Percentiles rank a stretch among this genome's conserved stretches.
phyloP scores from a whole-genome alignment of 2,329 filamentous ascomycete species.

The Anthostomella pinea region DNA sequence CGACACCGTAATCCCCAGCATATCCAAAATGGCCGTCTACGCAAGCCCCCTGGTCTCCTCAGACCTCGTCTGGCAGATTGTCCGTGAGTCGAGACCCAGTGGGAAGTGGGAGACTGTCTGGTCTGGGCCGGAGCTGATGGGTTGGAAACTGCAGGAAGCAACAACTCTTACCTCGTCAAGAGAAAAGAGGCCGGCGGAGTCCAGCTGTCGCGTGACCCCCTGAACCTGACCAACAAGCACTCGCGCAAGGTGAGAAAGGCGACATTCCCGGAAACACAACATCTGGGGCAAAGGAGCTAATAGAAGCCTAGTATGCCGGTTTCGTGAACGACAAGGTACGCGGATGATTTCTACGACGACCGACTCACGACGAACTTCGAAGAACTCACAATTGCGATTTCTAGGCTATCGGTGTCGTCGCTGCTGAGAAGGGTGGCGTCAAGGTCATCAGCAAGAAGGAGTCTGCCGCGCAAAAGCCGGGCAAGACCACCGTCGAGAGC shows the following conservation, averaged over 20 bases:
- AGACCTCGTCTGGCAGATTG: conserved; percentile 92
- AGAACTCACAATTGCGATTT: conserved; percentile 29
- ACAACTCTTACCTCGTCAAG: conserved; percentile 93
- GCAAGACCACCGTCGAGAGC: conserved; percentile 60
- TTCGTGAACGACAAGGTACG: conserved; percentile 91
- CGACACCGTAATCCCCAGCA: conserved; percentile 26
- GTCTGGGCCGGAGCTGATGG: conserved; percentile 23
- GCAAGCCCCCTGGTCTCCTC: conserved; percentile 73
- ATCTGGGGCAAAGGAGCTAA: conserved; percentile 37
- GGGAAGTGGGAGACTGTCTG: too few relatives aligned
- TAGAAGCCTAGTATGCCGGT: conserved; percentile 69
- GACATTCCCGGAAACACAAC: too few relatives aligned
- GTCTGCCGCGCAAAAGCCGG: conserved; percentile 69
- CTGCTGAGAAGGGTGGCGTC: conserved; percentile 75
- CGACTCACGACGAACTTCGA: conserved; percentile 10
- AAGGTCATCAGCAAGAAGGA: conserved; percentile 82
- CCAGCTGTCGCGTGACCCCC: conserved; percentile 89
- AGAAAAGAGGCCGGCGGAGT: conserved; percentile 74
- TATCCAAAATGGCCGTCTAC: conserved; percentile 52
- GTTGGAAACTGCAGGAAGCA: conserved; percentile 58
- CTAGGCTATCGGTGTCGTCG: conserved; percentile 78
- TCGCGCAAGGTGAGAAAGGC: conserved; percentile 82
- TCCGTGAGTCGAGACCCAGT: conserved; percentile 66
- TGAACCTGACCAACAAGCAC: conserved; percentile 92
- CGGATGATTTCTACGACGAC: conserved; percentile 9